Conservation (phyloP, 2,329 filamentous ascomycete genomes). For the Biscogniauxia mediterranea region DNA sequence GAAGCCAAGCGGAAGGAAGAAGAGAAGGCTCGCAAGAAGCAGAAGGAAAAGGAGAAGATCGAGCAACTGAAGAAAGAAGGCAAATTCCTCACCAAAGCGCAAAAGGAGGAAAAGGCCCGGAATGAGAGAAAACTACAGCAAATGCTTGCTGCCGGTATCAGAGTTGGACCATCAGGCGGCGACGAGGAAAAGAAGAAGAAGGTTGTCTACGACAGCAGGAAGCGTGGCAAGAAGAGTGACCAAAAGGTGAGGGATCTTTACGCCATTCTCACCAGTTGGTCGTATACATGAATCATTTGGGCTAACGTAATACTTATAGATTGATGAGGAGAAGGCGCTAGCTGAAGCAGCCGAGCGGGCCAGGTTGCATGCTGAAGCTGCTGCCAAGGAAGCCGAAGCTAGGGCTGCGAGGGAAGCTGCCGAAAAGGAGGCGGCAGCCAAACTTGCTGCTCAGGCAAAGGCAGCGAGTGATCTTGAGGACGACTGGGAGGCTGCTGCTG, state of each 20-base stretch:
- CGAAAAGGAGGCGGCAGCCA: slow-evolving; percentile 53
- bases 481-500: slow-evolving; percentile 86
- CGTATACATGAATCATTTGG: not conserved
- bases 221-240: slow-evolving; percentile 62
- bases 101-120: slow-evolving; percentile 76
- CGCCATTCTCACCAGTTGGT: no score
- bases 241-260: slow-evolving; percentile 44
- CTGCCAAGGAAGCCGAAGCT: slow-evolving; percentile 59
- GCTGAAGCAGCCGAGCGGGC: slow-evolving; percentile 77
- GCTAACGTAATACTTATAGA: slow-evolving; percentile 36
- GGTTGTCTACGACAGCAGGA: slow-evolving; percentile 69
- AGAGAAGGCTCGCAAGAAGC: slow-evolving; percentile 74
- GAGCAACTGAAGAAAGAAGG: slow-evolving; percentile 87
- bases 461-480: slow-evolving; percentile 65
- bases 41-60: slow-evolving; percentile 81
- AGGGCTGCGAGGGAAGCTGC: slow-evolving; percentile 58
- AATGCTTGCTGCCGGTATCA: slow-evolving; percentile 76
- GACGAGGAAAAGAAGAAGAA: slow-evolving; percentile 72
- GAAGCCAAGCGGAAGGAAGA: slow-evolving; percentile 70
- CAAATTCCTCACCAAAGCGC: slow-evolving; percentile 82
- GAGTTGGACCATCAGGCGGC: slow-evolving; percentile 60
- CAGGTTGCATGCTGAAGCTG: slow-evolving; percentile 64
- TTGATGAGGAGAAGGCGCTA: slow-evolving; percentile 75
- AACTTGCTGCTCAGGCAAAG: slow-evolving; percentile 53
- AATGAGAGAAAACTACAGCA: slow-evolving; percentile 80